Evolutionary conservation across 495 filamentous ascomycete species (phyloP).

Genomic region (Hamigera avellanea): DNA sequence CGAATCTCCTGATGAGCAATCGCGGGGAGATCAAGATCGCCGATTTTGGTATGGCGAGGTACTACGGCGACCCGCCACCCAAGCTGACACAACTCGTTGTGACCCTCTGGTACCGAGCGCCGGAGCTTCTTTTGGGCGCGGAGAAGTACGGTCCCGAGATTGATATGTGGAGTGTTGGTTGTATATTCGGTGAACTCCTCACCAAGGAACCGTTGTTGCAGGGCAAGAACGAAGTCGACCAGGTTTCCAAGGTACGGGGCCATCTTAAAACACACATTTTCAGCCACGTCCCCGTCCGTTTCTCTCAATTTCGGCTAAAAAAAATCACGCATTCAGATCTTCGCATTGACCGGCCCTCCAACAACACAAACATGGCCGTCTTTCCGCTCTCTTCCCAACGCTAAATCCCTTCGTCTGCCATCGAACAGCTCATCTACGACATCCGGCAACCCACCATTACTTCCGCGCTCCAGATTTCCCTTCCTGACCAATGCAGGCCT

Average conservation of each 20-base stretch:
- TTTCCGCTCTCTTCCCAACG: constrained; percentile 83
- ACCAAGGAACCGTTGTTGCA: constrained; percentile 75
- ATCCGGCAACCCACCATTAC: constrained; percentile 15
- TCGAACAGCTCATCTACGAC: constrained; percentile 16
- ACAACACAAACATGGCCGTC: constrained; percentile 76
- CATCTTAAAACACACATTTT: not conserved
- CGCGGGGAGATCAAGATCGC: constrained; percentile 91
- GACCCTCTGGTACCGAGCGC: constrained; percentile 92
- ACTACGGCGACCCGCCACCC: constrained; percentile 69
- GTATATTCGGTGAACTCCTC: constrained; percentile 90
- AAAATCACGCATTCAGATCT: constrained; percentile 42
- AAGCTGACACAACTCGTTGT: constrained; percentile 91
- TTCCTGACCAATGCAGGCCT: constrained; percentile 68
- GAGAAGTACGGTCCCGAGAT: constrained; percentile 64
- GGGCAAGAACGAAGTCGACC: constrained; percentile 91
- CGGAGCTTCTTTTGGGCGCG: constrained; percentile 80
- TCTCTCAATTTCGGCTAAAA: constrained; percentile 15
- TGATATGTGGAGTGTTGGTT: constrained; percentile 94
- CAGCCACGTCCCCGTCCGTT: too few species aligned
- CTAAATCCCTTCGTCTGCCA: constrained; percentile 72
- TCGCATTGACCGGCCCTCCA: constrained; percentile 83
- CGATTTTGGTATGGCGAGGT: constrained; percentile 95
- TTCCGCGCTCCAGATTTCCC: constrained; percentile 62
- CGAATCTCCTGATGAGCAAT: constrained; percentile 92
- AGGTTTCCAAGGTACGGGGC: constrained; percentile 45